Percentiles rank a stretch among this genome's conserved stretches.
phyloP scores from a whole-genome alignment of 192 early-diverging fungal species.

The Linnemannia zychae region DNA sequence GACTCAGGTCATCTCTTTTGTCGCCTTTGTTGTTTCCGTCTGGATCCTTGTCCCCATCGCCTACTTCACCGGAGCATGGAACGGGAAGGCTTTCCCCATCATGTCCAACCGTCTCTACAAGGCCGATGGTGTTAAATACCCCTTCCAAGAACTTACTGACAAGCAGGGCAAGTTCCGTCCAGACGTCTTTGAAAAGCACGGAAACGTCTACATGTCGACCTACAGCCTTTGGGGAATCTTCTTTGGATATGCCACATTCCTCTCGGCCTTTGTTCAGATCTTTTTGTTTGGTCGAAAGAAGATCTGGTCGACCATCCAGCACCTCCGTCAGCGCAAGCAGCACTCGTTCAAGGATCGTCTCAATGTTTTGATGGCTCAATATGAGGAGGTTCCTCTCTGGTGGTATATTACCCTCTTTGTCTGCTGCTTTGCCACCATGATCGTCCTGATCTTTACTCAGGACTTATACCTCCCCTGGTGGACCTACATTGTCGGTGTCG shows the following conservation, averaged over 20 bases:
- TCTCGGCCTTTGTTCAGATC: slow-evolving; percentile 59
- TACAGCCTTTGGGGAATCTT: slow-evolving; percentile 58
- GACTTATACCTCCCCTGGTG: slow-evolving; percentile 57
- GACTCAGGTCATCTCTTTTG: slow-evolving; percentile 60
- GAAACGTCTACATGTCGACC: slow-evolving; percentile 57
- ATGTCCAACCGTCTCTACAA: slow-evolving; percentile 59
- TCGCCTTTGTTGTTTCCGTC: slow-evolving; percentile 60
- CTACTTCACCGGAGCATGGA: slow-evolving; percentile 51
- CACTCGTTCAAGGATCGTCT: slow-evolving; percentile 50
- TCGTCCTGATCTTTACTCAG: slow-evolving; percentile 52
- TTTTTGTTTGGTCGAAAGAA: slow-evolving; percentile 57
- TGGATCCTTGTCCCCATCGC: slow-evolving; percentile 60
- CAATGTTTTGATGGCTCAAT: slow-evolving; percentile 55
- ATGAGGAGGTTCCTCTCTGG: slow-evolving; percentile 54
- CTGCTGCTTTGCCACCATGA: slow-evolving; percentile 53
- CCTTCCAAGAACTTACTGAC: slow-evolving; percentile 40
- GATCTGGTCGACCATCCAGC: slow-evolving; percentile 46
- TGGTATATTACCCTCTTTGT: slow-evolving; percentile 54
- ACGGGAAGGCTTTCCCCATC: slow-evolving; percentile 40
- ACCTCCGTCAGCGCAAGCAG: slow-evolving; percentile 35
- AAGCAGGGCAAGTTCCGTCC: slow-evolving; percentile 38
- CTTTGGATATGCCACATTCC: slow-evolving; percentile 59
- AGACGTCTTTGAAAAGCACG: slow-evolving; percentile 29
- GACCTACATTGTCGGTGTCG: slow-evolving; percentile 55
- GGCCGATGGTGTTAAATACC: slow-evolving; percentile 49